These are phyloP conservation scores for Sanghuangporus weigelae DNA, from an alignment of 1,284 basidiomycete genomes.

Conservation along the genomic window DNA sequence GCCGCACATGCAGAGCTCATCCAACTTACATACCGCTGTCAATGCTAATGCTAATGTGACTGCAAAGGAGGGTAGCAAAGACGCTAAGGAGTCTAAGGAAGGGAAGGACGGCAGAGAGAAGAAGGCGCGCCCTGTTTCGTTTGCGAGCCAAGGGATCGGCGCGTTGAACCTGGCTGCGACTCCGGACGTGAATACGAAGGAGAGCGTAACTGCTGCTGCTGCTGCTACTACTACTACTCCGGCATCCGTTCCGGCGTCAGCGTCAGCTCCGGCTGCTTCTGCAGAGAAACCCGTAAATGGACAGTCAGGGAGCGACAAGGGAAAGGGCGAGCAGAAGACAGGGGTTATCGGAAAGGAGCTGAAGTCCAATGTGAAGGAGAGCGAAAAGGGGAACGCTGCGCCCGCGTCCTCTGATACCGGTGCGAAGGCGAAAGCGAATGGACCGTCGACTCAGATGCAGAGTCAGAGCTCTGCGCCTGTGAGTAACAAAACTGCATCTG, in stretches of 20 bases:
- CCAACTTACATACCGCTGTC: background rate
- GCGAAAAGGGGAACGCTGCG: background rate
- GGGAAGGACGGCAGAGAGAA: slow-evolving; percentile 7
- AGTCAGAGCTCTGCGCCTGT: background rate
- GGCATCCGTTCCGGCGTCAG: background rate
- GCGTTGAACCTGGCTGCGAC: background rate
- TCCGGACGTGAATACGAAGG: background rate
- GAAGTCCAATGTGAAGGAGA: background rate
- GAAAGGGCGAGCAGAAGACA: background rate
- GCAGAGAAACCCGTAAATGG: background rate
- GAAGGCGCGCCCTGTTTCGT: slow-evolving; percentile 3
- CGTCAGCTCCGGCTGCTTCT: background rate
- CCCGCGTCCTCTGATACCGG: background rate
- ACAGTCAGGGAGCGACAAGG: background rate
- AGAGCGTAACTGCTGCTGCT: background rate
- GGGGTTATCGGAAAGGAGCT: background rate
- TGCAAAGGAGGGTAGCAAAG: slow-evolving; percentile 1
- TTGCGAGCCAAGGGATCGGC: background rate
- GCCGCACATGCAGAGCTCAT: slow-evolving; percentile 15
- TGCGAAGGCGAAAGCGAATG: background rate
- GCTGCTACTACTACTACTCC: background rate
- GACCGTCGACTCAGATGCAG: background rate
- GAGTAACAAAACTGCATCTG: background rate
- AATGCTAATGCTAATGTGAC: background rate
- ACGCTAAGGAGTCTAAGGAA: slow-evolving; percentile 1